Conservation (phyloP, 2,329 filamentous ascomycete species). For the Mariannaea sp. region DNA sequence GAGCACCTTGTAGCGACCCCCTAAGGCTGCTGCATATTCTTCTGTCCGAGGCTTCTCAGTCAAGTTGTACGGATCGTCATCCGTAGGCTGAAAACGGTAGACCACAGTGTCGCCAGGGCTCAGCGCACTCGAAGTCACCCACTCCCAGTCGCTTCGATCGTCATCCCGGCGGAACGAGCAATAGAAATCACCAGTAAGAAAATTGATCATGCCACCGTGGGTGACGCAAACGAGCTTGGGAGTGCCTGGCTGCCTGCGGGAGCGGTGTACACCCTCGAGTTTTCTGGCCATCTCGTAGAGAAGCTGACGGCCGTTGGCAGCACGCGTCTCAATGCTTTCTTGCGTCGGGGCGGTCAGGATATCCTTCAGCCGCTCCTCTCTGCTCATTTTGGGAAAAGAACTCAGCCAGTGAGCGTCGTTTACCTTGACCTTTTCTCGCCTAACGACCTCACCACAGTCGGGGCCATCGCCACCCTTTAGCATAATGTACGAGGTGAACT, state of each 20-base stretch:
- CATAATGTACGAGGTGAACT: neutral
- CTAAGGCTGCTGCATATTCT: neutral
- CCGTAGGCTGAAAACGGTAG: neutral
- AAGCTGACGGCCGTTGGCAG: neutral
- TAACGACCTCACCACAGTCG: neutral
- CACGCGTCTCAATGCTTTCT: neutral
- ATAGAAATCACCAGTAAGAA: neutral
- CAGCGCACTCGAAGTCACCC: neutral
- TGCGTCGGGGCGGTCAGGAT: neutral
- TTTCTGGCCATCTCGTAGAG: neutral
- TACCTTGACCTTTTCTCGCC: neutral
- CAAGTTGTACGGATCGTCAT: neutral
- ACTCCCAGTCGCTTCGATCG: neutral
- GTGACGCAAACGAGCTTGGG: neutral
- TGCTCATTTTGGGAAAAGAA: neutral
- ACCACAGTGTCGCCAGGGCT: neutral
- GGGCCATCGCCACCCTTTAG: neutral
- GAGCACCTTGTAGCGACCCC: neutral
- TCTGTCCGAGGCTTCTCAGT: neutral
- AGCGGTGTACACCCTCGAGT: neutral
- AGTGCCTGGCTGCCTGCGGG: neutral
- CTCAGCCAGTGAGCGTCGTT: neutral
- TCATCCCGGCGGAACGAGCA: neutral
- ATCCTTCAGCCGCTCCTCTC: neutral
- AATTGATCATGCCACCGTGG: neutral